Evolutionary conservation across 2,329 filamentous ascomycete genomes (phyloP), one percentile per base, ranked within the genome.

Genomic region (Xylaria sp.): DNA sequence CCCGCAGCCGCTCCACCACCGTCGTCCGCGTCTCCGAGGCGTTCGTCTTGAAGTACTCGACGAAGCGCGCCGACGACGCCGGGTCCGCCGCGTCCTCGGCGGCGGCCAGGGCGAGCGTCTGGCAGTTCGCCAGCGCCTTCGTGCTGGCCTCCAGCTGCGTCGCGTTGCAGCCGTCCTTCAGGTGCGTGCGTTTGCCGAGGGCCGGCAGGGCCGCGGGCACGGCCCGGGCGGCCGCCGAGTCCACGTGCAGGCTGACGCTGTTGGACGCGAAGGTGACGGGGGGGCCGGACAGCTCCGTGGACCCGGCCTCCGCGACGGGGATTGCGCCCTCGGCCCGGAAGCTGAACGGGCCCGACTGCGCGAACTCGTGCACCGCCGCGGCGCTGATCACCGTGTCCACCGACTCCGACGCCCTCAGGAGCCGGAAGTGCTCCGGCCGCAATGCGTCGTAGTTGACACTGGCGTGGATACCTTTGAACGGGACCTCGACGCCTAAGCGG

Each of bases 11-110:
- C 7, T 54, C 52, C 2, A 38, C 48, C 1, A 66, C 61, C 3
- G 39, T 56, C 40, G 52, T 42, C 16, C 62, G 56, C 24, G 61
- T 56, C 8, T 40, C 48, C 6, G 59, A 59, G 0, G 57, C 55
- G 50, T 65, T 63, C 16, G 53, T 60, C 19, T 46, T 48, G 56
- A 65, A 64, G 40, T 63, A 63, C 49, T 66, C 63, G 16, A 59
- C 57, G 20, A 66, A 64, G 1, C 59, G 59, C 22, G 50, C 37
- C 2, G 62, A 63, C 5, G 57, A 38, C 4, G n/a, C n/a, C n/a
- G 41, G 45, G 29, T 66, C 54, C 1, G 51, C 48, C 0, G 61
- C 63, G 21, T 65, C 62, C 2, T 52, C 63, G 1, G 61, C 62
- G 1, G 59, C 61, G 1, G 57, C 62, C 7, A 52, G 44, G 22